Evolutionary conservation across 106 monocot genomes (phyloP).

Genomic region (Allium cepa): DNA sequence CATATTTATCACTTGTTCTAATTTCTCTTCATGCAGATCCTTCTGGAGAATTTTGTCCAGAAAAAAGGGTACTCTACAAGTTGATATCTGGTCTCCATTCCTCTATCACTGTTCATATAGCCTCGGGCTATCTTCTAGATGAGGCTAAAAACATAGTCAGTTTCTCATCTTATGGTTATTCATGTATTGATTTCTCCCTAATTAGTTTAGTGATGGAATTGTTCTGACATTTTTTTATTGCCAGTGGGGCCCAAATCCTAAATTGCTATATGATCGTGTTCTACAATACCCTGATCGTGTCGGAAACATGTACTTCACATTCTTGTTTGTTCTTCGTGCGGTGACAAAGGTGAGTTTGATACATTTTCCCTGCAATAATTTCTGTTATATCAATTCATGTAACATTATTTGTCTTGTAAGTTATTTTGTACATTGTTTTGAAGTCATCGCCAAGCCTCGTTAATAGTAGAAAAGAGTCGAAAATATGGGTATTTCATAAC

Average conservation of each 20-base stretch:
- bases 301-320: slow-evolving; percentile 84
- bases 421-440: no score
- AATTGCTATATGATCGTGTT: slow-evolving; percentile 81
- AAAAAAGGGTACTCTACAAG: slow-evolving; percentile 15
- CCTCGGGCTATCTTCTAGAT: slow-evolving; percentile 83
- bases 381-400: no score
- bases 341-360: slow-evolving; percentile 62
- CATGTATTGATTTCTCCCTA: no score
- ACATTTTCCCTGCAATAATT: no score
- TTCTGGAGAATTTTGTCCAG: slow-evolving; percentile 5
- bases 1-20: neutral
- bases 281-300: slow-evolving; percentile 80
- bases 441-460: no score
- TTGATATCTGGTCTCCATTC: slow-evolving; percentile 74
- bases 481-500: no score
- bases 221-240: slow-evolving; percentile 1
- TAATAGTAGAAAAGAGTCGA: no score
- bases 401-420: no score
- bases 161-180: neutral
- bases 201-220: no score
- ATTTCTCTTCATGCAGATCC: slow-evolving; percentile 4
- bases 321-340: slow-evolving; percentile 92
- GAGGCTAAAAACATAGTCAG: slow-evolving; percentile 52
- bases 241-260: slow-evolving; percentile 95
- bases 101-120: slow-evolving; percentile 86